Conservation (phyloP, 2,329 filamentous ascomycete genomes). For the Penicillium crustosum region DNA sequence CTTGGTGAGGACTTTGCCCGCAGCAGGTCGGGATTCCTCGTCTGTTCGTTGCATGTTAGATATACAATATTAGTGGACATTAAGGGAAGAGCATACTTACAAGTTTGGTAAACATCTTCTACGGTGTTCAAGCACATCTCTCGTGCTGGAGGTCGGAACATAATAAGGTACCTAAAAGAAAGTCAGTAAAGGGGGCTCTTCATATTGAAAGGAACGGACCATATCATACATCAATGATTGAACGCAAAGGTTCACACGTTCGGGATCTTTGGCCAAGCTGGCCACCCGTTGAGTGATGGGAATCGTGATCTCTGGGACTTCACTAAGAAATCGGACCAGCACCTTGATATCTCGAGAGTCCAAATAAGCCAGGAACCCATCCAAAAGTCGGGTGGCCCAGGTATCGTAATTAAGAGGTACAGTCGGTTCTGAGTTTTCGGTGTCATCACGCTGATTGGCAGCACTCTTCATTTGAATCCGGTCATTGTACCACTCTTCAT, state of each 20-base stretch:
- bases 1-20: conserved; percentile 55
- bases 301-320: conserved; percentile 76
- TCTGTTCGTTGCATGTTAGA: conserved; percentile 31
- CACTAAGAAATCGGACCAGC: conserved; percentile 84
- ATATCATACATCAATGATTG: conserved; percentile 55
- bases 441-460: conserved; percentile 43
- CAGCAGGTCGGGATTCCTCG: conserved; percentile 48
- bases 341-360: conserved; percentile 81
- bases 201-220: not conserved
- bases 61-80: not conserved
- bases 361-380: conserved; percentile 87
- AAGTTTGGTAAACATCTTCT: conserved; percentile 58
- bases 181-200: conserved; percentile 16
- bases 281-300: conserved; percentile 71
- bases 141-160: conserved; percentile 60
- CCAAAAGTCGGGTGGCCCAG: conserved; percentile 77
- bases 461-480: conserved; percentile 53
- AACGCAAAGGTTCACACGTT: conserved; percentile 60
- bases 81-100: conserved; percentile 35
- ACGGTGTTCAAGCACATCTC: conserved; percentile 59
- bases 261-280: conserved; percentile 62
- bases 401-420: conserved; percentile 66
- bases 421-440: conserved; percentile 44
- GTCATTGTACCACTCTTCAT: conserved; percentile 98
- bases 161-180: conserved; percentile 51